Conservation (phyloP, 2,329 filamentous ascomycete species). For the Ambrosiella cleistominuta region DNA sequence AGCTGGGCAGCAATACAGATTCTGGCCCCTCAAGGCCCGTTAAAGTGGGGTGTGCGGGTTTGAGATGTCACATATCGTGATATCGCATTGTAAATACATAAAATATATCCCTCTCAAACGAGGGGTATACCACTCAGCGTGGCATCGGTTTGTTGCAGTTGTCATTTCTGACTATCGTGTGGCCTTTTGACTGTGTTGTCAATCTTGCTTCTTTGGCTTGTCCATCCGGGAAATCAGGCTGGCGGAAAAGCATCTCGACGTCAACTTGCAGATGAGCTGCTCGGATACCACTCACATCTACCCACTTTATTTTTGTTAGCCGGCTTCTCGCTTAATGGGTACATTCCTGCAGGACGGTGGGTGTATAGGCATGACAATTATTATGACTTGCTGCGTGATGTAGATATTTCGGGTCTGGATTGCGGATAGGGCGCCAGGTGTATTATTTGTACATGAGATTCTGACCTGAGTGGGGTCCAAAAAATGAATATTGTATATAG, state of each 20-base stretch:
- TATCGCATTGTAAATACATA: not conserved
- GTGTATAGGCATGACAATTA: too few relatives aligned
- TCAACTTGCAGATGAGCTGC: not conserved
- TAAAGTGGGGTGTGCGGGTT: not conserved
- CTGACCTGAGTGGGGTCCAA: too few relatives aligned
- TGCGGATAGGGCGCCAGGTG: too few relatives aligned
- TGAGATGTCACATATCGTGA: not conserved
- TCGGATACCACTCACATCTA: not conserved
- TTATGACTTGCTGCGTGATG: too few relatives aligned
- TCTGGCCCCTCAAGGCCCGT: not conserved
- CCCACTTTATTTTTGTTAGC: not conserved
- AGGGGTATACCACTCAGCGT: not conserved
- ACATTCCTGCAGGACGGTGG: too few relatives aligned
- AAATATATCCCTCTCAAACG: not conserved
- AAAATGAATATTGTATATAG: too few relatives aligned
- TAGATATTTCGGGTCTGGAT: too few relatives aligned
- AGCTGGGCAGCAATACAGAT: constrained; percentile 1
- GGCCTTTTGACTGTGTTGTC: not conserved
- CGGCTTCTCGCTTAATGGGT: not conserved
- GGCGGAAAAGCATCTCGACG: not conserved
- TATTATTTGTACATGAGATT: too few relatives aligned
- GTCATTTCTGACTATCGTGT: not conserved
- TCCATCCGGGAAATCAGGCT: not conserved
- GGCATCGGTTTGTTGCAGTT: not conserved
- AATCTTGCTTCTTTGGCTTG: not conserved